Evolutionary conservation across 495 filamentous ascomycete species (phyloP).

Genomic region (Aspergillus nidulans): DNA sequence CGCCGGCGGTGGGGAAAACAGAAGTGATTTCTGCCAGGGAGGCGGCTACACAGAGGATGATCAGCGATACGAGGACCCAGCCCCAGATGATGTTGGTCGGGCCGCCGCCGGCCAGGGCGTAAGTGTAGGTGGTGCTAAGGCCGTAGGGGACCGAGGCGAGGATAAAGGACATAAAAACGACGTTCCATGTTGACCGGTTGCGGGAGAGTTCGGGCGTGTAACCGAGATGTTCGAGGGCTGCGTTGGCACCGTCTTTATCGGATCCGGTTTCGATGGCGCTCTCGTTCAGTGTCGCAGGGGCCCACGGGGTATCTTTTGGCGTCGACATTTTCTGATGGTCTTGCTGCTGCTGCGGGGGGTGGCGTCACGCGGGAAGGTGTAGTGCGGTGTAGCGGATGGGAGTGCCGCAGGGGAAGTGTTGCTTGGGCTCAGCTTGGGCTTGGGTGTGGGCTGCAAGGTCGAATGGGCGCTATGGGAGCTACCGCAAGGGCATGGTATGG

Average conservation of each 20-base stretch:
- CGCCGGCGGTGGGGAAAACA: conserved; percentile 65
- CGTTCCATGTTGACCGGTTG: conserved; percentile 44
- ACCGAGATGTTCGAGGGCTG: conserved; percentile 37
- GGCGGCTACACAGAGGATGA: conserved; percentile 65
- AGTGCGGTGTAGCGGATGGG: background rate
- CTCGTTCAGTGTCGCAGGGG: conserved; percentile 3
- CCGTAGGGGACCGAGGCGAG: conserved; percentile 59
- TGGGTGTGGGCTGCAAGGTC: too few species aligned
- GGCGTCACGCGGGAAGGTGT: too few species aligned
- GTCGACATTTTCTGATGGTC: background rate
- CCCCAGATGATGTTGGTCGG: conserved; percentile 67
- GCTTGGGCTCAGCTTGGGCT: background rate
- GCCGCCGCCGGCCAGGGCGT: conserved; percentile 60
- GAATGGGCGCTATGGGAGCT: conserved; percentile 3
- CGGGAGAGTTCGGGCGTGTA: conserved; percentile 53
- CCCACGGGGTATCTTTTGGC: background rate
- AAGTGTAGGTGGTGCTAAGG: conserved; percentile 63
- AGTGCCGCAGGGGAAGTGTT: background rate
- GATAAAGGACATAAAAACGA: conserved; percentile 36
- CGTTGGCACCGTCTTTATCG: conserved; percentile 16
- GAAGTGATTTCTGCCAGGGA: conserved; percentile 71
- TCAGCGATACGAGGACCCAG: conserved; percentile 63
- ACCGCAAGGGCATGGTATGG: conserved; percentile 1
- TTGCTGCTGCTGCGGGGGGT: background rate
- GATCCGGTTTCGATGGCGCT: conserved; percentile 1